These are phyloP conservation scores for Penicillium desertorum DNA, from an alignment of 495 filamentous ascomycete genomes.

Conservation along the genomic window DNA sequence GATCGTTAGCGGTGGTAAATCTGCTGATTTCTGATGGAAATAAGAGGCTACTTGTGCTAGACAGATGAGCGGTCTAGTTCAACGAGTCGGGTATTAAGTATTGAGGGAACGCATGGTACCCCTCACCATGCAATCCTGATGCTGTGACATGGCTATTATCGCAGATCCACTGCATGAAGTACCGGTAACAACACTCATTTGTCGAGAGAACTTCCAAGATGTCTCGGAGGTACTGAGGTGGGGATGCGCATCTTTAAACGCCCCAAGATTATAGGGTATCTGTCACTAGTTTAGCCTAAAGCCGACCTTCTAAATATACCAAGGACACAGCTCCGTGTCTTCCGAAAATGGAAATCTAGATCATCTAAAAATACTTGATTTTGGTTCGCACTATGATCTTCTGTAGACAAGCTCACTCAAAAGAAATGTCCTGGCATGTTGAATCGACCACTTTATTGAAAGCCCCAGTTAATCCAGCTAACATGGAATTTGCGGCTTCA, in stretches of 20 bases:
- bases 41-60: not conserved
- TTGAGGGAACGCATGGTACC: conserved; percentile 2
- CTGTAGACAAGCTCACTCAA: too few relatives aligned
- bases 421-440: too few relatives aligned
- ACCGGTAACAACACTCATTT: not conserved
- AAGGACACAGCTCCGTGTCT: conserved; percentile 2
- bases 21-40: not conserved
- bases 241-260: conserved; percentile 6
- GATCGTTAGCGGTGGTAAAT: not conserved
- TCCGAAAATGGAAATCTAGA: not conserved
- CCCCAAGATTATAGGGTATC: conserved; percentile 8
- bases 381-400: not conserved
- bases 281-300: conserved; percentile 10
- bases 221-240: not conserved
- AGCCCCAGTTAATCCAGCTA: too few relatives aligned
- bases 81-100: conserved; percentile 1
- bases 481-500: too few relatives aligned
- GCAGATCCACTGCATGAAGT: conserved; percentile 2
- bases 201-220: not conserved
- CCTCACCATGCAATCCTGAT: conserved; percentile 8
- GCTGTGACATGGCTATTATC: conserved; percentile 3
- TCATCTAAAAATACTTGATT: not conserved
- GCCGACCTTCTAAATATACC: not conserved
- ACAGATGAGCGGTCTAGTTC: not conserved
- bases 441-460: too few relatives aligned